These are phyloP conservation scores for Amanita molliuscula DNA, from an alignment of 768 basidiomycete genomes.

Conservation along the genomic window DNA sequence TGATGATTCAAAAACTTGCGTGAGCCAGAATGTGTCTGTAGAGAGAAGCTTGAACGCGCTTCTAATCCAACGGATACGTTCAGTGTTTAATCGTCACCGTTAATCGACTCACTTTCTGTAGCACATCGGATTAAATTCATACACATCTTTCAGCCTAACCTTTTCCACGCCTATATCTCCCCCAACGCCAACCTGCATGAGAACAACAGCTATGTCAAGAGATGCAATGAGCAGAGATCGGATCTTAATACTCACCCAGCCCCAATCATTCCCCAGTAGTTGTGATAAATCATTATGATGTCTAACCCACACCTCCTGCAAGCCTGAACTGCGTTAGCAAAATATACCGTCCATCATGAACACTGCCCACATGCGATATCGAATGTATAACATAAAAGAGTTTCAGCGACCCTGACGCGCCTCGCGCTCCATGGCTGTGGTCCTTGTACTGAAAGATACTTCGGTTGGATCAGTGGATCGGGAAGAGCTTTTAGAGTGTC, in stretches of 20 bases:
- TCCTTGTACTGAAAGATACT: constrained; percentile 19
- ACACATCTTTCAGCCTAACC: too few species aligned
- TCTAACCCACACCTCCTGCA: constrained; percentile 43
- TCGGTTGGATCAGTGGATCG: constrained; percentile 28
- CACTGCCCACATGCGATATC: constrained; percentile 25
- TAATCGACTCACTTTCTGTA: constrained; percentile 31
- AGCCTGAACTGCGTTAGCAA: constrained; percentile 19
- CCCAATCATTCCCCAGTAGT: constrained; percentile 45
- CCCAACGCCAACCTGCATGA: constrained; percentile 44
- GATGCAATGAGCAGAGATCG: background rate
- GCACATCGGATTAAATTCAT: constrained; percentile 57
- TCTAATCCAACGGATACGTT: constrained; percentile 11
- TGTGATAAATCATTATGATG: constrained; percentile 47
- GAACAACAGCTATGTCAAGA: background rate
- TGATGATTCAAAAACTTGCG: constrained; percentile 23
- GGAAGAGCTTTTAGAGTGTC: constrained; percentile 32
- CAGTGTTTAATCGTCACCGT: background rate
- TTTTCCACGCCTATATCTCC: constrained; percentile 44
- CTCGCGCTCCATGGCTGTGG: constrained; percentile 48
- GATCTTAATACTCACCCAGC: constrained; percentile 26
- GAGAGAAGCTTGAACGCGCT: constrained; percentile 24
- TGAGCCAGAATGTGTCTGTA: constrained; percentile 46
- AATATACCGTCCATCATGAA: background rate
- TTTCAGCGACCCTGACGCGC: constrained; percentile 35
- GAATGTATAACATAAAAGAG: constrained; percentile 27